Conservation (phyloP, 345 rosid genomes). For the Citrus cavaleriei region DNA sequence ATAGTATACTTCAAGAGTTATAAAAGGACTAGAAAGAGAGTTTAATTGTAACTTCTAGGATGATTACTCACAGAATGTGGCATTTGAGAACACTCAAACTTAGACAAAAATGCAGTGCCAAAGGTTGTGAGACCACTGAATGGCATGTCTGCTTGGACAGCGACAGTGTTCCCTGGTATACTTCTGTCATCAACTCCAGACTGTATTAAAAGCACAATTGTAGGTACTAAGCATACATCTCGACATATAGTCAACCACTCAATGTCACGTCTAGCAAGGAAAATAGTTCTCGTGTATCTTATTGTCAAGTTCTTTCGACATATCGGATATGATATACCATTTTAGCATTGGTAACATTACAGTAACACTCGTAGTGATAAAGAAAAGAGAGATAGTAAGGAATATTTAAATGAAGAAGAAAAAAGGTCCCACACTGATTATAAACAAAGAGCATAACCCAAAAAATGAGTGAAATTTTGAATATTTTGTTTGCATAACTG, state of each 20-base stretch:
- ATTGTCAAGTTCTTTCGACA: background rate
- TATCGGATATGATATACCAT: background rate
- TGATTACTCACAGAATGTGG: constrained; percentile 70
- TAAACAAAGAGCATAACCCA: background rate
- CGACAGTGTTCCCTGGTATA: constrained; percentile 90
- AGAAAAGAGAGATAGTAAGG: background rate
- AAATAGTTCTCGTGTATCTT: background rate
- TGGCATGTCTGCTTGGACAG: constrained; percentile 98
- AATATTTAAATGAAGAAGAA: constrained; percentile 1
- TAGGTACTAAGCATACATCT: background rate
- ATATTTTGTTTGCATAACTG: background rate
- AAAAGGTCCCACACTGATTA: background rate
- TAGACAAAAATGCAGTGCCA: constrained; percentile 90
- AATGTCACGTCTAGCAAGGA: background rate
- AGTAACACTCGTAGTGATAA: background rate
- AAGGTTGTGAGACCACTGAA: constrained; percentile 85
- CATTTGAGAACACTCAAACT: constrained; percentile 98
- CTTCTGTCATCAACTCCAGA: constrained; percentile 96
- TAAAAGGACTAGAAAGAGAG: constrained; percentile 5
- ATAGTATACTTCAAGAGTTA: constrained; percentile 9
- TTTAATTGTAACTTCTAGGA: constrained; percentile 8
- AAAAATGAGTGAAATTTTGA: background rate
- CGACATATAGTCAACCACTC: background rate
- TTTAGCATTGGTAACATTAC: background rate
- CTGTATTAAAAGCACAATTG: constrained; percentile 35